Base-by-base conservation (phyloP, 495 filamentous ascomycete genomes). In the Cryomyces minteri region DNA sequence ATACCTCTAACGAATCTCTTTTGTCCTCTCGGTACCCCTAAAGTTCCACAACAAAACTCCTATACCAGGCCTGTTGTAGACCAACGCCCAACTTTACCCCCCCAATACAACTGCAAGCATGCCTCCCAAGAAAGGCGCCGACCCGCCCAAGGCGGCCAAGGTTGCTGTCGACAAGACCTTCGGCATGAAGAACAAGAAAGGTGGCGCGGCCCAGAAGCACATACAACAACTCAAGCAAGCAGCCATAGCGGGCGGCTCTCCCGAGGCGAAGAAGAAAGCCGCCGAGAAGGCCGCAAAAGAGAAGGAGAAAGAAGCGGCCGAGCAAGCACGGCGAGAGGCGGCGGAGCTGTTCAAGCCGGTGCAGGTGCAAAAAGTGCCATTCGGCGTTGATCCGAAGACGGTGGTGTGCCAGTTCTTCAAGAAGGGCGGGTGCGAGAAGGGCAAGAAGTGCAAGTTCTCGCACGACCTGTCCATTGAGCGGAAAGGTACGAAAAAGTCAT, bases 121-220 rank as follows among this genome's bases (percentile, higher is more conserved):
- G 90, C 78, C 92, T 61, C 90, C 90, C 49, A 98, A 98, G 63
- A 88, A 56, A 65, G 67, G 44, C 67, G 75, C 10, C 45, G 80
- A 84, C 65, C 74, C 88, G 76, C 69, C 77, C 52, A 71, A 76
- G 36, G 63, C 73, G 43, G 57, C 68, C 39, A 86, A 86, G 62
- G 48, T 67, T 10, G 80, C 85, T 48, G 85, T 88, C 45, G 90
- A 98, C 70, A 92, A 90, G 72, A 94, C 90, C 44, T 98, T 98
- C 71, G 90, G 90, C 53, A 93, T 98, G 88, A 98, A 98, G 70
- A 98, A 98, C 60, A 96, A 99, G 78, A 95, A 94, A 76, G 90
- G 90, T 51, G 77, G 74, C 43, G 78, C 73, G 40, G 87, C 84
- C 48, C 84, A 94, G 68, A 90, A 79, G 58, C 74, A 82, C 48